Conservation (phyloP, 345 rosid genomes). For the Brassica nigra region DNA sequence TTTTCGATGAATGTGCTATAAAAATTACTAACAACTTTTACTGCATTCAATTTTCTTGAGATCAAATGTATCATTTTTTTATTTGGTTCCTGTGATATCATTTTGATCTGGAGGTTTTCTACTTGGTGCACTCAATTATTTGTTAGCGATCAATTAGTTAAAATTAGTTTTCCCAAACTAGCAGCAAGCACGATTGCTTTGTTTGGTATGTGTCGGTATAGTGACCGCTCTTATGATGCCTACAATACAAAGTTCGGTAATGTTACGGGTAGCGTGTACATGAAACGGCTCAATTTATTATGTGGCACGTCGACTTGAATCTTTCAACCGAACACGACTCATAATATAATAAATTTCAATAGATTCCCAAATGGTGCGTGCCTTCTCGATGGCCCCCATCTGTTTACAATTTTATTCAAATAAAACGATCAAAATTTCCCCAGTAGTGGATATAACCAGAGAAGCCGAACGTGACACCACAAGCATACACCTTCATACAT, state of each 20-base stretch:
- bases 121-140: neutral
- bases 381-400: conserved; percentile 9
- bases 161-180: neutral
- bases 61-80: neutral
- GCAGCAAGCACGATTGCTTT: conserved; percentile 21
- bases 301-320: conserved; percentile 22
- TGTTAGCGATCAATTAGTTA: neutral
- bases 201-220: conserved; percentile 34
- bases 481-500: neutral
- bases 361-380: conserved; percentile 11
- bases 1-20: no score
- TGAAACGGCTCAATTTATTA: conserved; percentile 27
- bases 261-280: conserved; percentile 20
- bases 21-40: no score
- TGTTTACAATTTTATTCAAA: neutral
- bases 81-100: neutral
- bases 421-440: neutral
- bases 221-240: conserved; percentile 22
- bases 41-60: no score
- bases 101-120: neutral
- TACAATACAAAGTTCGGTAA: conserved; percentile 1
- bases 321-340: conserved; percentile 38
- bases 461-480: neutral
- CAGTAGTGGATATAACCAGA: neutral
- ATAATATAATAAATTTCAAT: neutral